A percentile compares a stretch with the other conserved stretches of the same genome.
Evolutionary conservation across 2,329 filamentous ascomycete genomes (phyloP).

Genomic region (Metarhizium anisopliae): DNA sequence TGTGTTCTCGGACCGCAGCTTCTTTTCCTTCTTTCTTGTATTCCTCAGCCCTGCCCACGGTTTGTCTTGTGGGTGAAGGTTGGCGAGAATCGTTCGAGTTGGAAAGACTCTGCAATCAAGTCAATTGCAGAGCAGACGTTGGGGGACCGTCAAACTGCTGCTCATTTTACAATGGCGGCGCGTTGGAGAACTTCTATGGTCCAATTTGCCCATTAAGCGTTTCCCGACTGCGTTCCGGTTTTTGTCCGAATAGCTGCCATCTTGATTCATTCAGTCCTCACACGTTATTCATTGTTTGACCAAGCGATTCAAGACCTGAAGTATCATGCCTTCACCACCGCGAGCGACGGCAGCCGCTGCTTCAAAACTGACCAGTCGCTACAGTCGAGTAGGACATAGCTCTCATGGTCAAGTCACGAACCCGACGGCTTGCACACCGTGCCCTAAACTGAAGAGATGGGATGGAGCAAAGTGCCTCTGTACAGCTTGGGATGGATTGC

Average conservation of each 20-base stretch:
- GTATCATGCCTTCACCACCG: not conserved
- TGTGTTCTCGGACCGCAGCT: not conserved
- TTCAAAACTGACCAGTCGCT: not conserved
- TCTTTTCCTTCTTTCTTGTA: not conserved
- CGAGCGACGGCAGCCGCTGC: not conserved
- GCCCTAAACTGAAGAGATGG: conserved; percentile 7
- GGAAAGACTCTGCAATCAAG: not conserved
- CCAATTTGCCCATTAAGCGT: not conserved
- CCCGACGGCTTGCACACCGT: not conserved
- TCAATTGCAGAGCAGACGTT: not conserved
- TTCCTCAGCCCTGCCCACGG: not conserved
- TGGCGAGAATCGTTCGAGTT: no score
- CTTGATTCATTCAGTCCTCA: not conserved
- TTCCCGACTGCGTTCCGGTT: not conserved
- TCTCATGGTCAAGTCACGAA: not conserved
- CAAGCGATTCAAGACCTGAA: not conserved
- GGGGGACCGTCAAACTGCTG: not conserved
- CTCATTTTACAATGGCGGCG: not conserved
- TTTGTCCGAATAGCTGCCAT: not conserved
- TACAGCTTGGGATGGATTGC: conserved; percentile 5
- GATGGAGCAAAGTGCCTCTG: conserved; percentile 6
- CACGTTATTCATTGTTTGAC: not conserved
- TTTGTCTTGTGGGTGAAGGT: not conserved
- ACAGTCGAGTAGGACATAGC: not conserved
- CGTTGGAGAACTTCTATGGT: not conserved